phyloP scores from a whole-genome alignment of 1,284 basidiomycete genomes.

The Trichosporon faecale region DNA sequence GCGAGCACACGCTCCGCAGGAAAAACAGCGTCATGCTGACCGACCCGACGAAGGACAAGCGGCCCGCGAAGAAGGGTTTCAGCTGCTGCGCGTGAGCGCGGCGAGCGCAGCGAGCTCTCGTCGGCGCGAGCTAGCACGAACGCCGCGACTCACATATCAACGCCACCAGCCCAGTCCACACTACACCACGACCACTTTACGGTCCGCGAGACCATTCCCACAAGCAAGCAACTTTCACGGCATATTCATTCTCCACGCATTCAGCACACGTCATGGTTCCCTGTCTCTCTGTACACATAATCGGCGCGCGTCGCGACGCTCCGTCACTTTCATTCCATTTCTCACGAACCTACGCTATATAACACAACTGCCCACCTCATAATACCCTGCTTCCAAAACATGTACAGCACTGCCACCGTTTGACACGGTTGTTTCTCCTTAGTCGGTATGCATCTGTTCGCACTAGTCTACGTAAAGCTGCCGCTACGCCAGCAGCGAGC shows the following conservation, averaged over 20 bases:
- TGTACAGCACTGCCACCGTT: slow-evolving; percentile 2
- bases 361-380: not conserved
- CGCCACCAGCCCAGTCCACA: too few relatives aligned
- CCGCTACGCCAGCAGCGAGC: too few relatives aligned
- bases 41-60: slow-evolving; percentile 28
- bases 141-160: not conserved
- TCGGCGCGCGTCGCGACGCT: not conserved
- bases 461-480: not conserved
- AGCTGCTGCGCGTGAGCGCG: slow-evolving; percentile 19
- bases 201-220: not conserved
- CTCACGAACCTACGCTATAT: not conserved
- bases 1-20: slow-evolving; percentile 39
- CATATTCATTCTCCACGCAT: not conserved
- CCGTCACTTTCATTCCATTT: not conserved
- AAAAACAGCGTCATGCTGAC: slow-evolving; percentile 50
- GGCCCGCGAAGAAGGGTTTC: slow-evolving; percentile 21
- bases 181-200: too few relatives aligned
- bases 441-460: slow-evolving; percentile 6
- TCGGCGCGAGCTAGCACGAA: not conserved
- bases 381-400: not conserved
- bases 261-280: not conserved
- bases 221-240: not conserved
- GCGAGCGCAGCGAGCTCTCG: not conserved
- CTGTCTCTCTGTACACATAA: not conserved
- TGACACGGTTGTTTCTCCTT: slow-evolving; percentile 3